Percentiles rank a stretch among this genome's conserved stretches.
These are phyloP conservation scores for Chrysosporium queenslandicum DNA, from an alignment of 2,329 filamentous ascomycete species.

Conservation along the genomic window DNA sequence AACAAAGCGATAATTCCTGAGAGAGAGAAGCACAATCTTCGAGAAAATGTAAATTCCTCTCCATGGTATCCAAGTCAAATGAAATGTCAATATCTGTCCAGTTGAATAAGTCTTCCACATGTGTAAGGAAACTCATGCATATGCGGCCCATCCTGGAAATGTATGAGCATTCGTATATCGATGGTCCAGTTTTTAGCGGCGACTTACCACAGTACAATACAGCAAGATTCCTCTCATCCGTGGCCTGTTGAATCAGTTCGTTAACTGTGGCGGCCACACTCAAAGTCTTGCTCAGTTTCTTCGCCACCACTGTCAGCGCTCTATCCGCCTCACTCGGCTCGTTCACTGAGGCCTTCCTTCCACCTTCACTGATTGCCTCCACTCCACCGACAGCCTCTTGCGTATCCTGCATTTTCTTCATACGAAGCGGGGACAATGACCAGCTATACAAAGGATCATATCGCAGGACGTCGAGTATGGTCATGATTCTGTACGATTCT, in stretches of 20 bases:
- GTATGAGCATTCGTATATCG: no score
- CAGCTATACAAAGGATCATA: slow-evolving; percentile 96
- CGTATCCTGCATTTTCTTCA: slow-evolving; percentile 56
- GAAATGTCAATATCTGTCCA: no score
- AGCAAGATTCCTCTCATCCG: slow-evolving; percentile 83
- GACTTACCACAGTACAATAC: slow-evolving; percentile 72
- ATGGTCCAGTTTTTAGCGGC: no score
- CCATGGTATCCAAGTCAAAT: no score
- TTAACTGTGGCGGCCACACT: slow-evolving; percentile 95
- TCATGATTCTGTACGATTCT: slow-evolving; percentile 96
- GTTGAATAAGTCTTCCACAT: not conserved
- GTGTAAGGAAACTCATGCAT: slow-evolving; percentile 27
- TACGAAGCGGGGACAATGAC: slow-evolving; percentile 66
- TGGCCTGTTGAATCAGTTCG: slow-evolving; percentile 90
- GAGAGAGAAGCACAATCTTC: no score
- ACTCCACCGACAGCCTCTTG: slow-evolving; percentile 36
- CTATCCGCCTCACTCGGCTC: slow-evolving; percentile 76
- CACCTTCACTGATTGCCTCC: slow-evolving; percentile 25
- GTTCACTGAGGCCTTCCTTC: slow-evolving; percentile 36
- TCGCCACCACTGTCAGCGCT: slow-evolving; percentile 83
- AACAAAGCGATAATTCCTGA: no score
- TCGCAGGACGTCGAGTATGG: slow-evolving; percentile 90
- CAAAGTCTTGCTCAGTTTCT: slow-evolving; percentile 88
- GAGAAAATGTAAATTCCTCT: no score
- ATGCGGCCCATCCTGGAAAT: slow-evolving; percentile 42